A percentile compares a stretch with the other conserved stretches of the same genome.
phyloP scores from a whole-genome alignment of 208 protist genomes.

The Leptomonas pyrrhocoris region DNA sequence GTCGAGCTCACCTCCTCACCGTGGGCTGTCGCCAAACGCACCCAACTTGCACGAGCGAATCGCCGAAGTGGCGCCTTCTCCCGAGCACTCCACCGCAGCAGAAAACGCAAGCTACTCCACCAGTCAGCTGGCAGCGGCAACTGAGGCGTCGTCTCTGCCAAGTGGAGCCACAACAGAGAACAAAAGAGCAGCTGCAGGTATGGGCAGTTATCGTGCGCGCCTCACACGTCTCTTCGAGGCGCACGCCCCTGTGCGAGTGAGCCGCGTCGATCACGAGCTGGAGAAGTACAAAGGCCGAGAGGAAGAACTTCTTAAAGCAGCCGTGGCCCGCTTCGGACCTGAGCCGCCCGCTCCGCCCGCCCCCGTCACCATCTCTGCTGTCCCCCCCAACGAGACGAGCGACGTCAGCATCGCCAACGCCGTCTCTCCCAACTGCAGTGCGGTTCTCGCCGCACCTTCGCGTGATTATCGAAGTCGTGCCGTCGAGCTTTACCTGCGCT shows the following conservation, averaged over 20 bases:
- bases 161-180: not conserved
- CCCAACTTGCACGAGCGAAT: not conserved
- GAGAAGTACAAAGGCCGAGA: conserved; percentile 50
- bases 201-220: conserved; percentile 31
- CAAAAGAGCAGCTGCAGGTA: not conserved
- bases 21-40: not conserved
- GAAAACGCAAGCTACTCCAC: not conserved
- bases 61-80: not conserved
- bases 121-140: not conserved
- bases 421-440: not conserved
- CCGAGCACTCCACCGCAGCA: not conserved
- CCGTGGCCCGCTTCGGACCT: conserved; percentile 7
- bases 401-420: conserved; percentile 3
- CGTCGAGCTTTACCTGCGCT: conserved; percentile 31
- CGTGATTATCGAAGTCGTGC: conserved; percentile 9
- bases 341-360: conserved; percentile 1
- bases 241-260: conserved; percentile 50
- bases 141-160: not conserved
- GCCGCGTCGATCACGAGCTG: conserved; percentile 44
- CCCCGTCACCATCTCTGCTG: not conserved
- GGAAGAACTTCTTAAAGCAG: conserved; percentile 39
- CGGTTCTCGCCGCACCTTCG: not conserved
- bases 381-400: conserved; percentile 3
- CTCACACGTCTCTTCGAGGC: conserved; percentile 36
- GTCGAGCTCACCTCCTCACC: not conserved